Evolutionary conservation across 2,329 filamentous ascomycete genomes (phyloP).

Genomic region (Parafenestella ontariensis): DNA sequence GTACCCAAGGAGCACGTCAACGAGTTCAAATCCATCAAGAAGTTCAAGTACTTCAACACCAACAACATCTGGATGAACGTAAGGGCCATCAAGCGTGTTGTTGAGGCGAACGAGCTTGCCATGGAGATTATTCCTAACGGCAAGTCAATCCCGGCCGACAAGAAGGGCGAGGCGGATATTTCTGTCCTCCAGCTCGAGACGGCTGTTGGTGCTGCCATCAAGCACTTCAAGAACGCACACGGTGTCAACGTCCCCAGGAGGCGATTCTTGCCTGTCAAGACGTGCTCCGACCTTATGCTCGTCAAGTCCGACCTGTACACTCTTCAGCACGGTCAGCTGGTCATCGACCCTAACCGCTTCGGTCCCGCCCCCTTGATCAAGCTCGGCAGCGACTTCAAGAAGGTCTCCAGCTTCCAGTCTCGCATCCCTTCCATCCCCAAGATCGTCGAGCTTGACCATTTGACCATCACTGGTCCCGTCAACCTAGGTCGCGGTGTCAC

Average conservation of each 20-base stretch:
- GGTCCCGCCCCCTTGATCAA: constrained; percentile 98
- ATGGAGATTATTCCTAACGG: constrained; percentile 99
- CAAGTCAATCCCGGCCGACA: constrained; percentile 97
- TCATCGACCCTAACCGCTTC: constrained; percentile 96
- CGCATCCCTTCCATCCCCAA: constrained; percentile 86
- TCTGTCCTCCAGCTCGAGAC: constrained; percentile 99
- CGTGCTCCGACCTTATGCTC: constrained; percentile 98
- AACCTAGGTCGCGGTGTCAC: constrained; percentile 96
- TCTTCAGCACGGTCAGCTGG: constrained; percentile 95
- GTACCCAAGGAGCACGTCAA: constrained; percentile 99
- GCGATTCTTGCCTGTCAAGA: constrained; percentile 99
- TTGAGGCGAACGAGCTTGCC: constrained; percentile 96
- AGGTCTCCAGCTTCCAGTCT: constrained; percentile 96
- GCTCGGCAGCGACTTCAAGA: constrained; percentile 99
- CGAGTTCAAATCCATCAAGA: constrained; percentile 99
- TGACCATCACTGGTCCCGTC: constrained; percentile 97
- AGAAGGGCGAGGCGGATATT: constrained; percentile 99
- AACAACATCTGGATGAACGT: constrained; percentile 99
- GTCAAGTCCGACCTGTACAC: constrained; percentile 99
- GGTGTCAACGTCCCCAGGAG: constrained; percentile 98
- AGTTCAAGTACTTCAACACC: constrained; percentile 99
- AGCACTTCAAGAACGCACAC: constrained; percentile 98
- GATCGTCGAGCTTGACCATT: constrained; percentile 90
- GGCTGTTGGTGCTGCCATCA: constrained; percentile 96
- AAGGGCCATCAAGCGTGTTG: constrained; percentile 95